These are phyloP conservation scores for Kokia cookei DNA, from an alignment of 441 rosid species.

Conservation along the genomic window DNA sequence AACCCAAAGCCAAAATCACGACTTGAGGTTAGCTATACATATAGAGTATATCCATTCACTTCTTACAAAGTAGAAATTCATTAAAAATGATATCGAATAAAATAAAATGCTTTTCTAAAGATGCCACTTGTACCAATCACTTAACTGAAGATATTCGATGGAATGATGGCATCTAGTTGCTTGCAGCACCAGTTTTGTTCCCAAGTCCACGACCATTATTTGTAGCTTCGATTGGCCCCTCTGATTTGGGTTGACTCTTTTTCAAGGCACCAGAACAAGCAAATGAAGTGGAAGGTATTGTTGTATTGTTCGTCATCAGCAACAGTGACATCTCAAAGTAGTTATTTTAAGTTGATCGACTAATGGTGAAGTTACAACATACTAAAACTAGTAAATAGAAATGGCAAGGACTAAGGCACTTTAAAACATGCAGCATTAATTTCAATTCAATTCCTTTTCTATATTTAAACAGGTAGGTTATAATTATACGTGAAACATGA, in stretches of 20 bases:
- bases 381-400: neutral
- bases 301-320: constrained; percentile 12
- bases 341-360: neutral
- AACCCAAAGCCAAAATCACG: constrained; percentile 4
- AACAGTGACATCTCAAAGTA: neutral
- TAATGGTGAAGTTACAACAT: neutral
- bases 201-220: constrained; percentile 17
- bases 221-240: constrained; percentile 16
- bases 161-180: constrained; percentile 31
- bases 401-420: neutral
- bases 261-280: constrained; percentile 11
- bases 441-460: neutral
- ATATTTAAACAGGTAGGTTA: neutral
- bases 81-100: neutral
- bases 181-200: constrained; percentile 24
- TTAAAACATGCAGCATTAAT: neutral
- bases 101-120: neutral
- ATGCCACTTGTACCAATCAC: constrained; percentile 17
- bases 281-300: constrained; percentile 17
- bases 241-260: constrained; percentile 8
- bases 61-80: neutral
- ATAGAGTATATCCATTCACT: neutral
- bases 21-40: neutral
- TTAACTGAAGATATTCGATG: constrained; percentile 30
- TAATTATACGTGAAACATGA: neutral